Conservation (phyloP, 495 filamentous ascomycete species). For the Penicillium samsonianum region DNA sequence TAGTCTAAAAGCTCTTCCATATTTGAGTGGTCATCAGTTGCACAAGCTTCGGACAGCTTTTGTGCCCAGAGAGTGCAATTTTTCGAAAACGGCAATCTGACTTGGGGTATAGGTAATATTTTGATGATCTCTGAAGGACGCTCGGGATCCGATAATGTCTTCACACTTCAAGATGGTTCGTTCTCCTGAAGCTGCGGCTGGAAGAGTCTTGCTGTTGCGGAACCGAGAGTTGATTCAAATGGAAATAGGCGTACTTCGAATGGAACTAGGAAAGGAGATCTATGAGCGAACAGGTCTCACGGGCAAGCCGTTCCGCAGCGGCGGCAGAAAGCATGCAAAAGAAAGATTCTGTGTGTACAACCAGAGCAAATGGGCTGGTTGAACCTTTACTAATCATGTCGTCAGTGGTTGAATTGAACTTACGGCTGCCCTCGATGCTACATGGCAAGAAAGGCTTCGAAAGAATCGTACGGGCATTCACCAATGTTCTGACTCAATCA, state of each 20-base stretch:
- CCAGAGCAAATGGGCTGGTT: not conserved
- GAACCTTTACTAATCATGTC: constrained; percentile 9
- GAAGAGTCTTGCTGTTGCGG: not conserved
- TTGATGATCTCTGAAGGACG: constrained; percentile 90
- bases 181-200: not conserved
- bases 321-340: constrained; percentile 61
- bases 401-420: constrained; percentile 77
- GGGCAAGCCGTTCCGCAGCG: constrained; percentile 65
- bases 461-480: constrained; percentile 78
- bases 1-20: not conserved
- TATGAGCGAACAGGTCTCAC: constrained; percentile 85
- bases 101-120: constrained; percentile 63
- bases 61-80: not conserved
- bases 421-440: constrained; percentile 78
- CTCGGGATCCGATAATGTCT: constrained; percentile 77
- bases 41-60: not conserved
- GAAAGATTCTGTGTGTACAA: constrained; percentile 54
- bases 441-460: constrained; percentile 93
- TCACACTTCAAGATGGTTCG: constrained; percentile 69
- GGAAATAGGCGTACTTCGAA: constrained; percentile 62
- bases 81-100: not conserved
- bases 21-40: not conserved
- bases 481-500: constrained; percentile 72
- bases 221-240: constrained; percentile 3
- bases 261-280: constrained; percentile 79